These are phyloP conservation scores for Linum trigynum DNA, from an alignment of 345 rosid genomes.

Conservation along the genomic window DNA sequence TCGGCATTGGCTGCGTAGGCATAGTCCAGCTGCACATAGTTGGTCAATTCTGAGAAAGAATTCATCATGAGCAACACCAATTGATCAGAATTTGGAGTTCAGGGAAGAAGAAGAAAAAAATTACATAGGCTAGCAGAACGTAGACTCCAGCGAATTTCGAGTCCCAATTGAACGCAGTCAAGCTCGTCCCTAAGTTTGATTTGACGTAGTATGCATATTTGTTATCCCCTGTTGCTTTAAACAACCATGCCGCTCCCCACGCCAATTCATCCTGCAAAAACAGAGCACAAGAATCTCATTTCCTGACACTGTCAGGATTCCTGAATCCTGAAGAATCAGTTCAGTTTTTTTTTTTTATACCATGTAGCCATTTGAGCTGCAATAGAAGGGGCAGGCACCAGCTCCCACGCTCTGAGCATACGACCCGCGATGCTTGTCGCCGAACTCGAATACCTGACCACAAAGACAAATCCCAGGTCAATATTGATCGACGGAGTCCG, in stretches of 20 bases:
- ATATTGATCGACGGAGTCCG: too few relatives aligned
- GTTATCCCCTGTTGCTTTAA: neutral
- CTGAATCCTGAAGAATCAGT: neutral
- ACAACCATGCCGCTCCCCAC: slow-evolving; percentile 10
- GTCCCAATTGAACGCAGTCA: neutral
- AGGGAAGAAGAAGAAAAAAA: too few relatives aligned
- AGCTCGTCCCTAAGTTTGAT: neutral
- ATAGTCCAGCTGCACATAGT: neutral
- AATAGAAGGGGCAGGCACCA: neutral
- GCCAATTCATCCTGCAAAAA: slow-evolving; percentile 3
- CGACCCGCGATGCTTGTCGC: neutral
- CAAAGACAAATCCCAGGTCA: too few relatives aligned
- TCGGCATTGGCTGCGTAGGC: neutral
- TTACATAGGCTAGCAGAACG: neutral
- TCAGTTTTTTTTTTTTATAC: neutral
- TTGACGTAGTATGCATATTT: neutral
- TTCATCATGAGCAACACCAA: too few relatives aligned
- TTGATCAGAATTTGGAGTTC: too few relatives aligned
- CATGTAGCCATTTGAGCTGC: neutral
- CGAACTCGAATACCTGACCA: neutral
- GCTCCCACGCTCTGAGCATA: neutral
- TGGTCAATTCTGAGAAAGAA: too few relatives aligned
- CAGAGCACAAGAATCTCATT: neutral
- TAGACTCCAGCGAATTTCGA: neutral
- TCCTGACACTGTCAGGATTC: neutral